These are phyloP conservation scores for Gossypium bickii DNA, from an alignment of 345 rosid species.

Conservation along the genomic window DNA sequence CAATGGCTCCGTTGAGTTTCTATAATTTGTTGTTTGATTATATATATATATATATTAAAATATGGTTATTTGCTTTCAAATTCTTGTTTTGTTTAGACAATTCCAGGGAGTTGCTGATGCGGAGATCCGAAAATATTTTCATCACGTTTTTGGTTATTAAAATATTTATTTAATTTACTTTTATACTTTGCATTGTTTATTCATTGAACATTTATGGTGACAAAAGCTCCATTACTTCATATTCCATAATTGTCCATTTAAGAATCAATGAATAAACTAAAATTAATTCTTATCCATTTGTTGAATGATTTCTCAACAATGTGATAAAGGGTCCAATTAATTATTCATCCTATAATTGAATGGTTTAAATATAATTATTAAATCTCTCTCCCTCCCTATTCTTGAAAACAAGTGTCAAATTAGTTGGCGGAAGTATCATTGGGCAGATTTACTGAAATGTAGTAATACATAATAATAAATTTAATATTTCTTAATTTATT, in stretches of 20 bases:
- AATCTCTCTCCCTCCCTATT: no score
- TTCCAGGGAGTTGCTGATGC: not conserved
- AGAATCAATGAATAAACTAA: no score
- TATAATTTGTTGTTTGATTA: not conserved
- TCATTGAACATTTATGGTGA: not conserved
- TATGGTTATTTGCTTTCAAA: not conserved
- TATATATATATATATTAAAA: not conserved
- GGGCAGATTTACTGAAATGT: no score
- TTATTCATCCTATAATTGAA: no score
- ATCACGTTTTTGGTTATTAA: slow-evolving; percentile 8
- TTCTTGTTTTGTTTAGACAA: not conserved
- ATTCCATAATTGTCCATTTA: not conserved
- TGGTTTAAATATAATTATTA: no score
- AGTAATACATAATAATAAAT: no score
- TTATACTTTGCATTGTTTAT: not conserved
- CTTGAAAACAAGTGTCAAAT: no score
- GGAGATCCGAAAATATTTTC: not conserved
- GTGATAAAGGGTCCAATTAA: no score
- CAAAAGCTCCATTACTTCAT: not conserved
- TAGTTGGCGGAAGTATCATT: no score
- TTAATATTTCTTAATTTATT: no score
- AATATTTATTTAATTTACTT: not conserved
- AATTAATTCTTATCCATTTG: not conserved
- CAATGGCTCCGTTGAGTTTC: not conserved
- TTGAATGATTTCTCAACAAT: not conserved